Base-by-base conservation (phyloP, 179 eudicot species). In the Amaranthus tricolor region DNA sequence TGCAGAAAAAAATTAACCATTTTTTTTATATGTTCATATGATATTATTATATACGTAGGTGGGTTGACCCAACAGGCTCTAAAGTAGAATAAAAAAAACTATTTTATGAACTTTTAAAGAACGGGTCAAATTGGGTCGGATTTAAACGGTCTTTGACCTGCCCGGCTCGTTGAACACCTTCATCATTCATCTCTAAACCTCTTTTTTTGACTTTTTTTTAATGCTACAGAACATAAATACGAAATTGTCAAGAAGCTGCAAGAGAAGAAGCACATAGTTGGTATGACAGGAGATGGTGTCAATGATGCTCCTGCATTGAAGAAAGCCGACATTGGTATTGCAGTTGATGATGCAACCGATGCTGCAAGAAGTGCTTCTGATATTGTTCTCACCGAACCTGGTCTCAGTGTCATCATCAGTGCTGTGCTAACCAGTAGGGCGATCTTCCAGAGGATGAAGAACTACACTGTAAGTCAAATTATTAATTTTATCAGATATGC, bases 211-310 rank as follows among this genome's bases (percentile, higher is more conserved):
- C 44, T 19, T 47, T 43, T 50, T 74, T 58, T 44, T n/a, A n/a
- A 31, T 66, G 65, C 19, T 61, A 59, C 74, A 89, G 93, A 89
- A 79, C 93, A 89, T 73, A 89, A 89, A 49, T 89, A 82, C 45
- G 92, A 88, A 77, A 88, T 88, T 31, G 92, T 88, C 11, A 88
- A 86, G 85, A 87, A 76, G 77, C 69, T 89, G 78, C 92, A 89
- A 77, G 89, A 84, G 74, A 89, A 84, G 81, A 89, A 89, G 77
- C 92, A 89, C 56, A 89, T 89, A 74, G 89, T 88, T 71, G 92
- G 92, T 21, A 89, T 89, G 92, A 89, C 92, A 10, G 92, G 90
- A 54, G 92, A 89, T 79, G 92, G 92, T 75, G 92, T 89, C 16
- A 87, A 89, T 66, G 92, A 88, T 76, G 92, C 92, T 62, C 92